Evolutionary conservation across 768 basidiomycete genomes (phyloP).

Genomic region (Pholiota conissans): DNA sequence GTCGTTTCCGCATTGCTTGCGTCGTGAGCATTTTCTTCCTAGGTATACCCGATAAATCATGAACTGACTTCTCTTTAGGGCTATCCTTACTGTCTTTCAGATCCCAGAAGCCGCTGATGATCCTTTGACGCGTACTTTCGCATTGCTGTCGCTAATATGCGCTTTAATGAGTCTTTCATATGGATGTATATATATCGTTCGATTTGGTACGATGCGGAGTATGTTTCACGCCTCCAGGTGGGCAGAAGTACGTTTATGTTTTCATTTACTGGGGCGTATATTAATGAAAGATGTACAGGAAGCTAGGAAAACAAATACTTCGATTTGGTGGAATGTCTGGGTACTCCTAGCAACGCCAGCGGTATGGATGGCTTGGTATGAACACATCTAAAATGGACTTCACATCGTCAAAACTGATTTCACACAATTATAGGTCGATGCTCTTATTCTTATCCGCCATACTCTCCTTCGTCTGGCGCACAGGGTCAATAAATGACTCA

Average conservation of each 20-base stretch:
- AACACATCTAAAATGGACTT: background rate
- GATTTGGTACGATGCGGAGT: slow-evolving; percentile 71
- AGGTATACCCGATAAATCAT: background rate
- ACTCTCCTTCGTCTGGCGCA: slow-evolving; percentile 71
- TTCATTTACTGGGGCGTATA: background rate
- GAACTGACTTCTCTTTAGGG: slow-evolving; percentile 34
- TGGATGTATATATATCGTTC: slow-evolving; percentile 72
- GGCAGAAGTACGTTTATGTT: slow-evolving; percentile 53
- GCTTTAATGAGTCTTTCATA: slow-evolving; percentile 71
- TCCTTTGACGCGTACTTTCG: slow-evolving; percentile 60
- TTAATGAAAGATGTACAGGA: slow-evolving; percentile 40
- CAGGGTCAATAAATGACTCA: slow-evolving; percentile 48
- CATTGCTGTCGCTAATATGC: slow-evolving; percentile 63
- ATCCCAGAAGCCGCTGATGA: slow-evolving; percentile 51
- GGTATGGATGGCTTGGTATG: slow-evolving; percentile 69
- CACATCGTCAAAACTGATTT: background rate
- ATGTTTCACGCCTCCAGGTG: slow-evolving; percentile 72
- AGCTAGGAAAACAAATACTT: slow-evolving; percentile 42
- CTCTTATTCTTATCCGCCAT: slow-evolving; percentile 63
- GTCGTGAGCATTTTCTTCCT: slow-evolving; percentile 31
- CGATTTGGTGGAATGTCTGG: slow-evolving; percentile 38
- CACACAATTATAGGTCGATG: slow-evolving; percentile 50
- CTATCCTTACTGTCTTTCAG: slow-evolving; percentile 72
- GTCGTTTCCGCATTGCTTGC: slow-evolving; percentile 65
- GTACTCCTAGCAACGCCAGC: slow-evolving; percentile 50